phyloP scores from a whole-genome alignment of 2,329 filamentous ascomycete genomes.

The Talaromyces sp. region DNA sequence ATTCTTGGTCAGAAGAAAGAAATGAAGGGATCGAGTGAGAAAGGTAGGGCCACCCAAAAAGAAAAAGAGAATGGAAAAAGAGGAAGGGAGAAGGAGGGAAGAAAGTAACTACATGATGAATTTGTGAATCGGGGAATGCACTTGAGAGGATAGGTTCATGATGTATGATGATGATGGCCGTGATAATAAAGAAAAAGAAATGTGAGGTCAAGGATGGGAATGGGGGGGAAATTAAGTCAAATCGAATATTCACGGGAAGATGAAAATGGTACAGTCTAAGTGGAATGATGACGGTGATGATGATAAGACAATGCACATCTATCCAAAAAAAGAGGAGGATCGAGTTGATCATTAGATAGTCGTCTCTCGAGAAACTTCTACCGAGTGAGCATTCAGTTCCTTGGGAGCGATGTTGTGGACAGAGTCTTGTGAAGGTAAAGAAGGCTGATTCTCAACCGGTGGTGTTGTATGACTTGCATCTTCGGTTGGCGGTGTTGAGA shows the following conservation, averaged over 20 bases:
- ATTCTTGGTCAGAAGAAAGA: background rate
- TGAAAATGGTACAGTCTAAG: conserved; percentile 1
- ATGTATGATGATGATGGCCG: background rate
- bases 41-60: background rate
- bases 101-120: background rate
- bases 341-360: conserved; percentile 20
- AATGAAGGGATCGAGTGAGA: background rate
- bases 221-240: background rate
- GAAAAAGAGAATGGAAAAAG: background rate
- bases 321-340: background rate
- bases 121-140: background rate
- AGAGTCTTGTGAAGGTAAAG: conserved; percentile 15
- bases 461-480: conserved; percentile 13
- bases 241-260: background rate
- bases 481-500: conserved; percentile 18
- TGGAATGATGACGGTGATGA: background rate
- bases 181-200: background rate
- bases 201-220: background rate
- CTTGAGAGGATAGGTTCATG: background rate
- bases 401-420: conserved; percentile 25
- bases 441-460: conserved; percentile 11
- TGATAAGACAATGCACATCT: no score
- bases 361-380: conserved; percentile 29
- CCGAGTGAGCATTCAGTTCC: conserved; percentile 33
- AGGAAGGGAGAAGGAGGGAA: background rate